Evolutionary conservation across 345 rosid species (phyloP).

Genomic region (Salix purpurea): DNA sequence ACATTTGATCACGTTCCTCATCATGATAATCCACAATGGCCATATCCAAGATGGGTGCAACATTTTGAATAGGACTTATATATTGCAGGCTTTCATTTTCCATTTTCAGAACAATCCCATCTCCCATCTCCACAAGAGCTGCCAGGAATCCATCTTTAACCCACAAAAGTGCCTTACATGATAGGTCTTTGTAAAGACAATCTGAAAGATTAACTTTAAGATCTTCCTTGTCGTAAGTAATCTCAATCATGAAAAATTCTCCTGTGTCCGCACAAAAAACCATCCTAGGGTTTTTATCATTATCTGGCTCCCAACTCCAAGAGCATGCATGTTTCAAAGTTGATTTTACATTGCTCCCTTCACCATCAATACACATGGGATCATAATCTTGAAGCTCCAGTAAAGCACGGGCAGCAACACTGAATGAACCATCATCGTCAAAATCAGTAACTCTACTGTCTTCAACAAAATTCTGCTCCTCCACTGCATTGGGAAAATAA

Average conservation of each 20-base stretch:
- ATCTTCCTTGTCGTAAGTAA: slow-evolving; percentile 45
- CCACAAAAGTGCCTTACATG: slow-evolving; percentile 88
- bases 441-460: slow-evolving; percentile 73
- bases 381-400: slow-evolving; percentile 86
- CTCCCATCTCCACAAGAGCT: slow-evolving; percentile 87
- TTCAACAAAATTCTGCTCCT: slow-evolving; percentile 69
- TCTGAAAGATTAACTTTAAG: slow-evolving; percentile 61
- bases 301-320: slow-evolving; percentile 94
- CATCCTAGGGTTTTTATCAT: slow-evolving; percentile 57
- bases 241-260: slow-evolving; percentile 73
- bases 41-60: slow-evolving; percentile 92
- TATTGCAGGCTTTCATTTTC: slow-evolving; percentile 58
- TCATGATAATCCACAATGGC: slow-evolving; percentile 77
- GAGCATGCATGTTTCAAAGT: slow-evolving; percentile 64
- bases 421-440: slow-evolving; percentile 92
- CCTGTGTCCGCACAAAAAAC: slow-evolving; percentile 82
- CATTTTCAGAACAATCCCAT: slow-evolving; percentile 76
- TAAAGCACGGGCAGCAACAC: slow-evolving; percentile 94
- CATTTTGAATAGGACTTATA: slow-evolving; percentile 67
- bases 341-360: slow-evolving; percentile 43
- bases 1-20: slow-evolving; percentile 86
- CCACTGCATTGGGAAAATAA: slow-evolving; percentile 53
- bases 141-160: slow-evolving; percentile 76
- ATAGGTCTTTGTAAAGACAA: slow-evolving; percentile 71
- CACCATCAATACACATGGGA: slow-evolving; percentile 93